Evolutionary conservation across 2,329 filamentous ascomycete genomes (phyloP).

Genomic region (Nothophoma quercina): DNA sequence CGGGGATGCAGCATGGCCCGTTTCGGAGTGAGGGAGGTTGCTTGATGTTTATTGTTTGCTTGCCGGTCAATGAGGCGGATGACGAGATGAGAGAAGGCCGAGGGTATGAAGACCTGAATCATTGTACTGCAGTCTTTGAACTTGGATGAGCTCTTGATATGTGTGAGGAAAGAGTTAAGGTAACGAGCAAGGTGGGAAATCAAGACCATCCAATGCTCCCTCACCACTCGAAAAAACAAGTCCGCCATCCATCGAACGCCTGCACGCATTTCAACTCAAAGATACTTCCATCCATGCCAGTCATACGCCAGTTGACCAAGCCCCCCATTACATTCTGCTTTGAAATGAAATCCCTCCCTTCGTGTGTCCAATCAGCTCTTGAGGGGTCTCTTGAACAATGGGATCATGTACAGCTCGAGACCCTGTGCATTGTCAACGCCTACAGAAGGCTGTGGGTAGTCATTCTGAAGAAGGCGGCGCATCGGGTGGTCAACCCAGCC

Average conservation of each 20-base stretch:
- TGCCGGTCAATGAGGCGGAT: neutral
- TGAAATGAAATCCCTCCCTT: too few relatives aligned
- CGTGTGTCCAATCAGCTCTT: neutral
- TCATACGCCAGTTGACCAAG: too few relatives aligned
- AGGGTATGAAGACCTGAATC: too few relatives aligned
- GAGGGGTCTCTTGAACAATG: conserved; percentile 1
- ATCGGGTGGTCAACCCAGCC: neutral
- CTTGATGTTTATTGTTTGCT: neutral
- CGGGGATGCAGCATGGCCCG: neutral
- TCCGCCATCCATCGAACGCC: too few relatives aligned
- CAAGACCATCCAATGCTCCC: too few relatives aligned
- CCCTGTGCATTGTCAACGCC: conserved; percentile 15
- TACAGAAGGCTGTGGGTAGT: conserved; percentile 4
- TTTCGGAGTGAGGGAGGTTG: neutral
- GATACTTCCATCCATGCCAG: too few relatives aligned
- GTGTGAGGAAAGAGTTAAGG: too few relatives aligned
- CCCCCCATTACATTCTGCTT: too few relatives aligned
- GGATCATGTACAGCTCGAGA: neutral
- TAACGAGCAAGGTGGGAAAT: neutral
- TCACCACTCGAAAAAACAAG: too few relatives aligned
- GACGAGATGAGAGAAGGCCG: neutral
- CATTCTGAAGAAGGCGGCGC: conserved; percentile 18
- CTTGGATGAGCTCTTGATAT: too few relatives aligned
- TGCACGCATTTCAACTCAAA: too few relatives aligned
- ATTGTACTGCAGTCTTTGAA: too few relatives aligned